phyloP scores from a whole-genome alignment of 2,329 filamentous ascomycete species.

The Domatiomyces catenatus region DNA sequence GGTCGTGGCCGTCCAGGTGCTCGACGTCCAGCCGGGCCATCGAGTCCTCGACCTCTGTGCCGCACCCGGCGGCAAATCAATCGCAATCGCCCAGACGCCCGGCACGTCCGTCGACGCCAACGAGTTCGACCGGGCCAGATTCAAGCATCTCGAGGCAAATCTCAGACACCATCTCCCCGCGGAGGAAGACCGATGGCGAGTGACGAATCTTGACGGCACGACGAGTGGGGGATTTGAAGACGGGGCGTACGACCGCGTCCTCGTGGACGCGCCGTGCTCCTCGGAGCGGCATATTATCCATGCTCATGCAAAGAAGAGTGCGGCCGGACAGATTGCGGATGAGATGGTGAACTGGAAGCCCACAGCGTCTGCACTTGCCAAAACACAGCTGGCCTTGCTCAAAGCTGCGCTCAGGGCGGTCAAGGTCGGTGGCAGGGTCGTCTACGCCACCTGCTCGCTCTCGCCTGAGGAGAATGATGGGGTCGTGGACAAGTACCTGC shows the following conservation, averaged over 20 bases:
- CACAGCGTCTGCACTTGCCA: constrained; percentile 3
- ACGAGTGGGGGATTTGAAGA: constrained; percentile 2
- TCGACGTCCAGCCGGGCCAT: constrained; percentile 4
- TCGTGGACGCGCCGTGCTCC: constrained; percentile 8
- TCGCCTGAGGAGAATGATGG: constrained; percentile 7
- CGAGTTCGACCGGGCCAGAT: constrained; percentile 3
- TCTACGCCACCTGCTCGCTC: constrained; percentile 8
- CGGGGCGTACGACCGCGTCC: constrained; percentile 4
- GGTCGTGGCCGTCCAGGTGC: constrained; percentile 4
- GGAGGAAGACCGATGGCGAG: not conserved
- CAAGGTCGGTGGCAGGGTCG: constrained; percentile 4
- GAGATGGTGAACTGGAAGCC: constrained; percentile 8
- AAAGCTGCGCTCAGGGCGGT: constrained; percentile 3
- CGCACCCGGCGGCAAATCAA: constrained; percentile 6
- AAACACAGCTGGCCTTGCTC: constrained; percentile 5
- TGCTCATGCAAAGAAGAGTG: constrained; percentile 1
- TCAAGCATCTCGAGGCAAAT: constrained; percentile 4
- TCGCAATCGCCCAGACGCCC: constrained; percentile 3
- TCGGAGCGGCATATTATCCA: constrained; percentile 8
- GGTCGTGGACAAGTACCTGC: constrained; percentile 3
- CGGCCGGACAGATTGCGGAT: constrained; percentile 2
- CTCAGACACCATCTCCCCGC: constrained; percentile 4
- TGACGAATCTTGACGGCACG: constrained; percentile 2
- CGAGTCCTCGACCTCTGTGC: constrained; percentile 7
- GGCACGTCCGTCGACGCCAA: constrained; percentile 3